phyloP scores from a whole-genome alignment of 1,284 basidiomycete genomes.

The Cryptococcus jaspeensis region DNA sequence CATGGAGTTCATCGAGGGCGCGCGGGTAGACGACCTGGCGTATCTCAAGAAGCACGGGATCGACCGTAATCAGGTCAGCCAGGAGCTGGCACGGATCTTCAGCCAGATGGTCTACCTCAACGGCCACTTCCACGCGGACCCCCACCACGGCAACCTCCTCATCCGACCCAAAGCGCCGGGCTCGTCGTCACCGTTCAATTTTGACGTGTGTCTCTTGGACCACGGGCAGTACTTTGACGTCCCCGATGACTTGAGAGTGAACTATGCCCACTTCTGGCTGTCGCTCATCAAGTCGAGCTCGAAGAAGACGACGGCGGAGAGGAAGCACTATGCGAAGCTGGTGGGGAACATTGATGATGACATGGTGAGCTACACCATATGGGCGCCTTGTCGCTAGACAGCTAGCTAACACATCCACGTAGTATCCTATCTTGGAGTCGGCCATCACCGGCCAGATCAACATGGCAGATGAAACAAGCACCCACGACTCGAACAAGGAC shows the following conservation, averaged over 20 bases:
- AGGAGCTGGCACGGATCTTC: constrained; percentile 80
- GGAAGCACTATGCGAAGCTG: constrained; percentile 78
- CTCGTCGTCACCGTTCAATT: constrained; percentile 82
- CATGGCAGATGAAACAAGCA: constrained; percentile 34
- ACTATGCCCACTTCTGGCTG: constrained; percentile 70
- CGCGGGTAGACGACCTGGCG: constrained; percentile 81
- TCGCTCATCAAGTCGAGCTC: constrained; percentile 74
- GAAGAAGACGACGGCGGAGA: constrained; percentile 61
- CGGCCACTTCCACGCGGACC: constrained; percentile 58
- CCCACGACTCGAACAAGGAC: constrained; percentile 49
- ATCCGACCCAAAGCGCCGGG: constrained; percentile 68
- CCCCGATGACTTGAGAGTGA: constrained; percentile 65
- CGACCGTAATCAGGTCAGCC: constrained; percentile 87
- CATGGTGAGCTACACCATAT: constrained; percentile 63
- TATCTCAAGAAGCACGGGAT: constrained; percentile 83
- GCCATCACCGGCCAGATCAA: constrained; percentile 69
- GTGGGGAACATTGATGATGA: constrained; percentile 88
- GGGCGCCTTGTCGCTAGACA: neutral
- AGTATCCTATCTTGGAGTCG: constrained; percentile 67
- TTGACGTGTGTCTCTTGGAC: constrained; percentile 88
- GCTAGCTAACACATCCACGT: constrained; percentile 1
- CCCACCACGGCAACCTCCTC: constrained; percentile 73
- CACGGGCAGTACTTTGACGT: constrained; percentile 88
- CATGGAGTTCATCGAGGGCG: constrained; percentile 89
- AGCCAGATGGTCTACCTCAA: constrained; percentile 95